Base-by-base conservation (phyloP, 768 basidiomycete genomes). In the Rickenella mellea region DNA sequence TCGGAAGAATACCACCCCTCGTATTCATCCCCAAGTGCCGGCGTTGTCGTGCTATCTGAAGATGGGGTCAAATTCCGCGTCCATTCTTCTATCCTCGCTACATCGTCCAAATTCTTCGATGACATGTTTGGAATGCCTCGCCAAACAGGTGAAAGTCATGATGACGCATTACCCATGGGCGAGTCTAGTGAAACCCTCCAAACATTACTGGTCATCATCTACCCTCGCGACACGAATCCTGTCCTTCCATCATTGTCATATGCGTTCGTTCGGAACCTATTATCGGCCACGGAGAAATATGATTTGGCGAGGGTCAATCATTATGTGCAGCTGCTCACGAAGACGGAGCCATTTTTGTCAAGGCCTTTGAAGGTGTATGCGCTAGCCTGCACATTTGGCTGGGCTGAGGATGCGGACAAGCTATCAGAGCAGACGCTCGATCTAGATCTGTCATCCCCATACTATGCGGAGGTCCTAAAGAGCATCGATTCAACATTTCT, bases 51-150 rank as follows among this genome's bases (percentile, higher is more conserved):
- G 19, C 39, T 30, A 5, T 36, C 47, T 10, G 4, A 29, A 8
- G 50, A 52, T 30, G 14, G 20, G 11, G 37, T 47, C 14, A 28
- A 39, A 8, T 50, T 52, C 27, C 38, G 37, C 21, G 50, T 52
- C 43, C 41, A 41, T 38, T 39, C 28, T 14, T 27, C 24, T 19
- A 44, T 51, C 39, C 40, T 52, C 20, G 22, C 33, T 5, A 19
- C 37, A 22, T 49, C 51, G 12, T 52, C 51, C 9, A 40, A 45
- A 6, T 31, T 50, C 27, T 52, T 52, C 28, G 27, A 33, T 37
- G 51, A 52, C 21, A 43, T 48, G 42, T 36, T 52, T 10, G 8
- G 22, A 22, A 19, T 45, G 9, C 43, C 49, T 27, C 30, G 40
- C 9, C 32, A 46, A 7, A 4, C 12, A 6, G 5, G 15, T 9